Percentiles rank a stretch among this genome's conserved stretches.
phyloP scores from a whole-genome alignment of 208 protist genomes.

The Leishmania martiniquensis region DNA sequence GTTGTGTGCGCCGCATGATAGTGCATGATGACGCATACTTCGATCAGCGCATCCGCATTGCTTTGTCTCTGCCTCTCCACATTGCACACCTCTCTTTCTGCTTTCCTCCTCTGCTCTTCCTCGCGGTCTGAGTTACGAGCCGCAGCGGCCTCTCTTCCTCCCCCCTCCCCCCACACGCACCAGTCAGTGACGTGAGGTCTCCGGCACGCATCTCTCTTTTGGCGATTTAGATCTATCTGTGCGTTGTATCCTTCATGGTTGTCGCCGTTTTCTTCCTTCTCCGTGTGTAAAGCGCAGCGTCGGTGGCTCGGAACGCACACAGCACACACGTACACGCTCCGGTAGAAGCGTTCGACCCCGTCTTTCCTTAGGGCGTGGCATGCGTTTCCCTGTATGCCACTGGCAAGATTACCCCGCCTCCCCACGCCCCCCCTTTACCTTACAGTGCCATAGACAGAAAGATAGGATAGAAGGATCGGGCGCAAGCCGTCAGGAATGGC shows the following conservation, averaged over 20 bases:
- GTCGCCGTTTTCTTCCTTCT: background rate
- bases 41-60: background rate
- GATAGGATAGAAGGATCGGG: background rate
- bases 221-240: background rate
- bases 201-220: background rate
- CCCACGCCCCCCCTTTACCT: background rate
- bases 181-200: background rate
- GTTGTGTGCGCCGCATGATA: background rate
- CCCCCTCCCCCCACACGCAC: no score
- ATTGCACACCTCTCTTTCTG: background rate
- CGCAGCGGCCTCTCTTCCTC: background rate
- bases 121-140: background rate
- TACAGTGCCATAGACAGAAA: background rate
- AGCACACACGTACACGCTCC: background rate
- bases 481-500: conserved; percentile 4
- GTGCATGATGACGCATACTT: background rate
- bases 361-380: background rate
- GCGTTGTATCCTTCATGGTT: background rate
- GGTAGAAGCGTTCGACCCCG: background rate
- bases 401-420: background rate
- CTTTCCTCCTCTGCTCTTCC: background rate
- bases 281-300: no score
- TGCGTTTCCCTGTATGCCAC: background rate
- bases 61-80: background rate
- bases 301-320: background rate